Evolutionary conservation across 176 grass and related monocot genomes (phyloP), one percentile per base, ranked within the genome.

Genomic region (Oryza glaberrima): DNA sequence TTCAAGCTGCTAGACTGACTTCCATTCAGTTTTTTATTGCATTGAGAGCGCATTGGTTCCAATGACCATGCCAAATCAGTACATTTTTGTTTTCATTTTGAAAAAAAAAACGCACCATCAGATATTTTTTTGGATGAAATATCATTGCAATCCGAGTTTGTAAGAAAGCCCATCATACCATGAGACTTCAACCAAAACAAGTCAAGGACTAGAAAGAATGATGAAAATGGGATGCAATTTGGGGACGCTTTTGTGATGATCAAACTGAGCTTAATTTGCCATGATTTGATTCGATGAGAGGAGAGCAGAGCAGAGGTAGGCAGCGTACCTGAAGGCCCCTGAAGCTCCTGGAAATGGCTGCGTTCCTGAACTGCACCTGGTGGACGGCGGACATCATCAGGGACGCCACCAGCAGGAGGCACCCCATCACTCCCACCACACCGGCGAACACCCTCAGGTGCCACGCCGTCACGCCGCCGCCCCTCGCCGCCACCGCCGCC

Each of bases 371-470:
- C 54, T 87, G 85, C 40, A 95, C 75, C 75, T 92, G 90, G 58
- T 95, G 96, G 28, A 95, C 82, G 52, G 90, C 84, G 79, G 91
- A 87, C 88, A 98, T 83, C 83, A 88, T 82, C 77, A 98, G 72
- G 60, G 96, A 98, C 69, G 94, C 89, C 58, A 88, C 73, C 10
- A 98, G 60, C 65, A 98, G 83, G 81, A 95, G 67, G 70, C 88
- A 90, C 14, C 93, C 87, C 88, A 94, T 85, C 85, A 94, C 34
- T 6, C 85, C 91, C 51, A 94, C 69, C 23, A 81, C 89, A 25
- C 84, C 89, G 60, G 83, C 85, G 77, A 88, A 79, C 74, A 92
- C 81, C 88, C 80, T 32, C 64, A 95, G 77, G 85, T 94, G 88
- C 86, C 86, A 94, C 0, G 93, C 85, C 73, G 91, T 85, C 63